Evolutionary conservation across 345 rosid genomes (phyloP), one percentile per base, ranked within the genome.

Genomic region (Litchi chinensis): DNA sequence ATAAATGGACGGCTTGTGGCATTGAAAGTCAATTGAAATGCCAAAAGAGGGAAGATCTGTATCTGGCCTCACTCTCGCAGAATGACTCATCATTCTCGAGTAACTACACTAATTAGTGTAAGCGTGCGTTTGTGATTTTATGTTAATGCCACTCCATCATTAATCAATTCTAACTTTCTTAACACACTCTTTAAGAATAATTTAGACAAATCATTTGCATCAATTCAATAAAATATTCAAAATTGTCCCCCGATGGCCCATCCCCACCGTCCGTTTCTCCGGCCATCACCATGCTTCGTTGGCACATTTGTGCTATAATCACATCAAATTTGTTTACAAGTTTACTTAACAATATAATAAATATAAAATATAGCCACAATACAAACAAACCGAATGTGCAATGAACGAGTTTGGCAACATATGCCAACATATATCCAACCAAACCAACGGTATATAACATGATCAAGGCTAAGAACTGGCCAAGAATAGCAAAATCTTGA

Each of bases 241-340:
- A 18, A 26, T 70, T 39, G 22, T 59, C 79, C 2, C 60, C 70
- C 76, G 37, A 5, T 39, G 75, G 16, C 44, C 70, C 79, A 46
- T 46, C 80, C 16, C 44, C 75, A 65, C 86, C 84, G 84, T 78
- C 89, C 83, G 64, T 69, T 54, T 68, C 79, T 40, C 63, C 75
- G 28, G 28, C 81, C 79, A 73, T 60, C 79, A 67, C 37, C 19
- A 54, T 78, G 84, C 82, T 69, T 60, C 62, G 83, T 79, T 19
- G 79, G 81, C 76, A 13, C 8, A 26, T 76, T 62, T 69, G 82
- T 73, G 76, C 64, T 73, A 37, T 77, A 75, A 46, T 75, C 62
- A 46, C 40, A 24, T n/a, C 43, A 65, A n/a, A 21, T 37, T 67
- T 15, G 5, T 19, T 13, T 62, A 21, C 0, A n/a, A 24, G 46